Evolutionary conservation across 2,329 filamentous ascomycete genomes (phyloP), one percentile per base, ranked within the genome.

Genomic region (Fusarium cicatricum): DNA sequence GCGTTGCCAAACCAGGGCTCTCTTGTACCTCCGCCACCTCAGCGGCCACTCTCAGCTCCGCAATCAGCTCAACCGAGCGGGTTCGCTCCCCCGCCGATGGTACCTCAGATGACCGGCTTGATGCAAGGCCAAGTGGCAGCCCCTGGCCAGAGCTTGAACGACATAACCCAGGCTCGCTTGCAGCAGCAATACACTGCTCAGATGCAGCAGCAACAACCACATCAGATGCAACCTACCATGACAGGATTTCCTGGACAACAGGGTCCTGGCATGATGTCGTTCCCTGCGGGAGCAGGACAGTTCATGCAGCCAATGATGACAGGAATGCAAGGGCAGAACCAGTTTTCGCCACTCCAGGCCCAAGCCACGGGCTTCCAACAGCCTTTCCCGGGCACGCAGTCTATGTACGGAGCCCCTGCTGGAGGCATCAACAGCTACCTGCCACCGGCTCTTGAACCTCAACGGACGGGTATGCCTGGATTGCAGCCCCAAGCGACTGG

Each of bases 21-120:
- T 15, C 80, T 96, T 32, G 85, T 93, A 58, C 92, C 92, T 8
- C 92, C 85, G 21, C 80, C 90, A 15, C 92, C 92, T 11, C 85
- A 87, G 46, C 85, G 95, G 57, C 90, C 95, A 8, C 82, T 95
- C 11, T 97, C 94, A 34, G 94, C 95, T 33, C 94, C 95, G 21
- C 90, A 92, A 72, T 90, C 92, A 48, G 89, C 85, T 43, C 89
- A 90, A 70, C 86, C 87, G 39, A 92, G 83, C 73, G 83, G 81
- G 5, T 95, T 96, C 72, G 84, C 84, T 8, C 85, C 89, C 15
- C 86, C 91, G 43, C 87, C 91, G 14, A 76, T 97, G 64, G 89
- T 93, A 71, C 87, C 92, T 46, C 94, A 97, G 71, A 85, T 93
- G 74, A 97, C 95, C 5, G 92, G 94, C 9, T 81, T 69, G 16